Percentiles rank a stretch among this genome's conserved stretches.
Evolutionary conservation across 257 asterid genomes (phyloP).

Genomic region (Fraxinus excelsior): DNA sequence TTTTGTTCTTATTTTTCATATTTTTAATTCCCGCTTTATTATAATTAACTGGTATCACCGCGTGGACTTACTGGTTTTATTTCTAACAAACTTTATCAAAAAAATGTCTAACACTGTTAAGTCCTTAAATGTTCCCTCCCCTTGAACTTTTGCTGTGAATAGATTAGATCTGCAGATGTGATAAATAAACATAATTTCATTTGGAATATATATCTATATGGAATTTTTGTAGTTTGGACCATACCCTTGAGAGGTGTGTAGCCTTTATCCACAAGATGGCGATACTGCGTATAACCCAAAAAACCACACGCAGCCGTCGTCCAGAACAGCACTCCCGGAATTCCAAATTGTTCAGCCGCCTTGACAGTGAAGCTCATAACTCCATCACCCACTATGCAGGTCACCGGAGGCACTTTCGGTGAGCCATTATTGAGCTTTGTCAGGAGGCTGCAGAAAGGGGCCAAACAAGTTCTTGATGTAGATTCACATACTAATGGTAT

Average conservation of each 20-base stretch:
- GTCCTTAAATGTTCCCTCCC: too few species aligned
- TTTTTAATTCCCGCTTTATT: too few species aligned
- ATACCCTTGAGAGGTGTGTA: slow-evolving; percentile 43
- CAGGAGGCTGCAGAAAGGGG: slow-evolving; percentile 38
- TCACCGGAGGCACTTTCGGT: slow-evolving; percentile 36
- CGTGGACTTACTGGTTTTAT: too few species aligned
- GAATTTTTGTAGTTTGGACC: too few species aligned
- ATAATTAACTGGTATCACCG: too few species aligned
- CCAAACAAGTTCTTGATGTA: slow-evolving; percentile 31
- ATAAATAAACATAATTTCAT: too few species aligned
- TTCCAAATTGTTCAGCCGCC: slow-evolving; percentile 41
- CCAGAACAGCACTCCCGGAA: slow-evolving; percentile 44
- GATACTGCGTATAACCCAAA: slow-evolving; percentile 32
- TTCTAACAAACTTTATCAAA: too few species aligned
- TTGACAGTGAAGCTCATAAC: slow-evolving; percentile 37
- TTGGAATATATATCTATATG: too few species aligned
- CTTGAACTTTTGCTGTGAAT: too few species aligned
- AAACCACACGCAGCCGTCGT: slow-evolving; percentile 34
- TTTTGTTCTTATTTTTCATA: too few species aligned
- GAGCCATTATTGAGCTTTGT: slow-evolving; percentile 24
- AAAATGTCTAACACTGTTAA: too few species aligned
- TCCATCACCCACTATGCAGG: slow-evolving; percentile 46
- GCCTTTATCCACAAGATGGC: slow-evolving; percentile 34
- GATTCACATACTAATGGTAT: slow-evolving; percentile 36
- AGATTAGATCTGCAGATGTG: too few species aligned